These are phyloP conservation scores for Globisporangium okanoganense DNA, from an alignment of 352 stramenopile genomes.

Conservation along the genomic window DNA sequence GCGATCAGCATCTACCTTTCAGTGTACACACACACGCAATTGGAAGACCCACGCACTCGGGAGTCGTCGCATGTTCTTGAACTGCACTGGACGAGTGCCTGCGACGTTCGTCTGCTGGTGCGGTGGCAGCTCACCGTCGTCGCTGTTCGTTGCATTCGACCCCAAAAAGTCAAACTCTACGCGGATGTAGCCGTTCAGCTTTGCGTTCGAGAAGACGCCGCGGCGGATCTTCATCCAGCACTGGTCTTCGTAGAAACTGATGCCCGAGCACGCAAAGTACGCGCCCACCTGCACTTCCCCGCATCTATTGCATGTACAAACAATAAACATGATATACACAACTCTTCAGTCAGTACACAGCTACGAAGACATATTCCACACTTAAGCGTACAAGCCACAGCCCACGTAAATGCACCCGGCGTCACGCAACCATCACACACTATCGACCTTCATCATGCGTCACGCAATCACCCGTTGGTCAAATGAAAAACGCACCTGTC, in stretches of 20 bases:
- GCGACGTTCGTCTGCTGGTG: conserved; percentile 25
- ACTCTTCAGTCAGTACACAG: background rate
- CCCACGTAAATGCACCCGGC: background rate
- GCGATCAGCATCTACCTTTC: background rate
- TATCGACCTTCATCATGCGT: background rate
- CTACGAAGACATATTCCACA: background rate
- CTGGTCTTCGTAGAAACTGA: conserved; percentile 51
- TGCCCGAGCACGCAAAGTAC: conserved; percentile 63
- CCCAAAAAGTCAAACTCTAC: conserved; percentile 44
- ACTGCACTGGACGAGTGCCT: conserved; percentile 25
- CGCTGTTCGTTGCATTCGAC: conserved; percentile 7
- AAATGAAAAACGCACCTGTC: conserved; percentile 28
- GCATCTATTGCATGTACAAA: conserved; percentile 20
- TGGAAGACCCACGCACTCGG: conserved; percentile 41
- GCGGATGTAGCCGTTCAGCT: conserved; percentile 67
- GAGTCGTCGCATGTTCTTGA: conserved; percentile 48
- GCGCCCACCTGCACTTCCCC: conserved; percentile 51
- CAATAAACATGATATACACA: background rate
- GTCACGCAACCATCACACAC: background rate
- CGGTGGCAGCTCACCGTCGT: conserved; percentile 24
- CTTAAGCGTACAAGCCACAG: background rate
- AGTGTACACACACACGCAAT: no score
- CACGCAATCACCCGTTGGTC: background rate
- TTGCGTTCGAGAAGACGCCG: conserved; percentile 68
- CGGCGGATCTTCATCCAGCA: conserved; percentile 79